Percentiles rank a stretch among this genome's conserved stretches.
These are phyloP conservation scores for Ceratocystis smalleyi DNA, from an alignment of 2,329 filamentous ascomycete genomes.

Conservation along the genomic window DNA sequence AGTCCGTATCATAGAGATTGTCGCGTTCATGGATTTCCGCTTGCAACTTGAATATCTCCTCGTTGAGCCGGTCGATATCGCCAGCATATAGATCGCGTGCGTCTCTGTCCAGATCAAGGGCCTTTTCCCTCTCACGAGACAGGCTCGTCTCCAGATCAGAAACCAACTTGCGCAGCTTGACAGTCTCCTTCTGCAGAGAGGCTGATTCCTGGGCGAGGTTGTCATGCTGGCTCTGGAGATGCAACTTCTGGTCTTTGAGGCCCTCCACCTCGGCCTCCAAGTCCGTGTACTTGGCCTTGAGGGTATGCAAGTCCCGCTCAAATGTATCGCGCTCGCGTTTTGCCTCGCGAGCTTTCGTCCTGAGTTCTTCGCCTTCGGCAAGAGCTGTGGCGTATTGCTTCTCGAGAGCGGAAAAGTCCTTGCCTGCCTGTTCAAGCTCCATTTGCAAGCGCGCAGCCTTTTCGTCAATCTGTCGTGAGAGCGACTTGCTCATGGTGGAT, in stretches of 20 bases:
- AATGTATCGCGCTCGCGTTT: slow-evolving; percentile 30
- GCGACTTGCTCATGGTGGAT: slow-evolving; percentile 57
- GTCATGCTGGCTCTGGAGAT: slow-evolving; percentile 54
- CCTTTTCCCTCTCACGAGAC: slow-evolving; percentile 40
- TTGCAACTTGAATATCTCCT: slow-evolving; percentile 47
- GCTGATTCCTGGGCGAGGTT: slow-evolving; percentile 49
- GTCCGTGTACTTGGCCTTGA: slow-evolving; percentile 33
- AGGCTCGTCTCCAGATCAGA: slow-evolving; percentile 34
- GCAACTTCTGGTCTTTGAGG: slow-evolving; percentile 48
- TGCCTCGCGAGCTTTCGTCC: slow-evolving; percentile 30
- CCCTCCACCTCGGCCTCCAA: slow-evolving; percentile 40
- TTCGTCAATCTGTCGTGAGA: slow-evolving; percentile 61
- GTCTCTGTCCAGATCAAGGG: slow-evolving; percentile 44
- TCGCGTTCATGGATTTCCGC: slow-evolving; percentile 54
- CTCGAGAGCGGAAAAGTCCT: slow-evolving; percentile 37
- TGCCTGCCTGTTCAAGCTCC: slow-evolving; percentile 41
- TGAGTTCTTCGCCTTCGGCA: slow-evolving; percentile 32
- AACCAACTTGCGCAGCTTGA: slow-evolving; percentile 32
- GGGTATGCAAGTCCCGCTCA: slow-evolving; percentile 25
- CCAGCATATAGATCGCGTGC: slow-evolving; percentile 32
- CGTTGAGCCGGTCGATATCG: slow-evolving; percentile 36
- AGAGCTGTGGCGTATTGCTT: slow-evolving; percentile 34
- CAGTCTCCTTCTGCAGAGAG: slow-evolving; percentile 49
- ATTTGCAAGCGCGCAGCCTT: slow-evolving; percentile 50
- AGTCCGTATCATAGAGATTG: slow-evolving; percentile 53